A percentile compares a stretch with the other conserved stretches of the same genome.
These are phyloP conservation scores for Stagonosporopsis cucurbitacearum DNA, from an alignment of 2,329 filamentous ascomycete genomes.

Conservation along the genomic window DNA sequence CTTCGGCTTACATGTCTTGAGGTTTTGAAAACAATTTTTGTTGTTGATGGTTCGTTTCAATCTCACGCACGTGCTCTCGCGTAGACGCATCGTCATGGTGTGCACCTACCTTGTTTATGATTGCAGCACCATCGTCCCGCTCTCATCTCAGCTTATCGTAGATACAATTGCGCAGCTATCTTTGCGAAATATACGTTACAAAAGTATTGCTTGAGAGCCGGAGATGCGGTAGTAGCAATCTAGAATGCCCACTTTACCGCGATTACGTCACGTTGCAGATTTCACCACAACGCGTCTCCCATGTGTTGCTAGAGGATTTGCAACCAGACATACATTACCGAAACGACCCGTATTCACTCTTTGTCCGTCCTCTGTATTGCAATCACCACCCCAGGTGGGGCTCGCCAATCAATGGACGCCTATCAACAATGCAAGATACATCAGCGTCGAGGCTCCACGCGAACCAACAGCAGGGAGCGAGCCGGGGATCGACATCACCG, in stretches of 20 bases:
- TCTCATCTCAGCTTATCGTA: not conserved
- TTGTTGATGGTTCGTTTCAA: not conserved
- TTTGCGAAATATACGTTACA: not conserved
- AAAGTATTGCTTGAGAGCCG: not conserved
- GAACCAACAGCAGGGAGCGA: slow-evolving; percentile 33
- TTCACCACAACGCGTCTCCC: slow-evolving; percentile 9
- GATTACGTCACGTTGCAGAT: slow-evolving; percentile 6
- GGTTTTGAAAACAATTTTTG: no score
- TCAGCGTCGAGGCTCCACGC: slow-evolving; percentile 8
- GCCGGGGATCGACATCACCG: slow-evolving; percentile 54
- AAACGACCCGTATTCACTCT: not conserved
- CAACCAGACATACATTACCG: not conserved
- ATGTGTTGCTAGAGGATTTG: not conserved
- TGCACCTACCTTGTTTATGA: not conserved
- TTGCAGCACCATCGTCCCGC: not conserved
- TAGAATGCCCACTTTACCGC: slow-evolving; percentile 10
- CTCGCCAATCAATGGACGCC: not conserved
- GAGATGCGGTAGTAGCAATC: not conserved
- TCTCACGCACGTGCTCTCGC: slow-evolving; percentile 6
- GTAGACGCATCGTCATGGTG: slow-evolving; percentile 8
- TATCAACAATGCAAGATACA: not conserved
- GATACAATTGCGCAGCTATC: not conserved
- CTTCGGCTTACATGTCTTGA: no score
- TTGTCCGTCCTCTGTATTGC: not conserved
- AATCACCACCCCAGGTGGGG: not conserved